phyloP scores from a whole-genome alignment of 768 basidiomycete genomes.

The Hygrocybe punicea region DNA sequence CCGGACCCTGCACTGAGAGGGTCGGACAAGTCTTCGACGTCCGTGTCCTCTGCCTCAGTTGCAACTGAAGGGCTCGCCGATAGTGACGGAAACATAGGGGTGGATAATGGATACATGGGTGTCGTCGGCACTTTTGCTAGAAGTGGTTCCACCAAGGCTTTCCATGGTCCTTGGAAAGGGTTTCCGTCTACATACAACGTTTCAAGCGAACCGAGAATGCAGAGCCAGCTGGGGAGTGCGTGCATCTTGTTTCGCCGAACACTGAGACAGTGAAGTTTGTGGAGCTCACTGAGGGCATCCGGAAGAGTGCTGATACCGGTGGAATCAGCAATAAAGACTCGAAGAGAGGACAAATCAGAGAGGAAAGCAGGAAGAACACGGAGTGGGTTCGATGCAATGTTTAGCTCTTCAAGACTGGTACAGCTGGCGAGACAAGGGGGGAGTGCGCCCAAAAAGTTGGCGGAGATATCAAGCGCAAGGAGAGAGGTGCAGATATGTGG shows the following conservation, averaged over 20 bases:
- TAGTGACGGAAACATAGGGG: conserved; percentile 53
- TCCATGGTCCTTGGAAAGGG: conserved; percentile 93
- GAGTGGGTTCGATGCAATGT: conserved; percentile 87
- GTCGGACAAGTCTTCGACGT: conserved; percentile 58
- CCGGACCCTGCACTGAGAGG: conserved; percentile 41
- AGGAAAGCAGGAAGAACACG: conserved; percentile 90
- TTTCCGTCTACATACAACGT: conserved; percentile 92
- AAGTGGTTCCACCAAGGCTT: conserved; percentile 81
- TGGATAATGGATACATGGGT: conserved; percentile 63
- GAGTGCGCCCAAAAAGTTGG: conserved; percentile 78
- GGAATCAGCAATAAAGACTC: conserved; percentile 89
- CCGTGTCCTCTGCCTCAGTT: conserved; percentile 45
- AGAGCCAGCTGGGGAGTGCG: conserved; percentile 92
- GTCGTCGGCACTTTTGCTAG: conserved; percentile 59
- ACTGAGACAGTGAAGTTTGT: conserved; percentile 84
- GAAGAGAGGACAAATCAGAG: conserved; percentile 67
- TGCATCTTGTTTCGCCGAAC: conserved; percentile 84
- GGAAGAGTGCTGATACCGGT: conserved; percentile 81
- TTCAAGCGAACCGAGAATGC: conserved; percentile 79
- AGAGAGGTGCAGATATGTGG: conserved; percentile 74
- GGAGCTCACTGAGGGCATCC: conserved; percentile 65
- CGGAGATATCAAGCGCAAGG: conserved; percentile 90
- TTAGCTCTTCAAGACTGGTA: conserved; percentile 83
- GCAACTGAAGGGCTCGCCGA: conserved; percentile 44
- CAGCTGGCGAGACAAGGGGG: conserved; percentile 83